These are phyloP conservation scores for Brassica incana DNA, from an alignment of 345 rosid species.

Conservation along the genomic window DNA sequence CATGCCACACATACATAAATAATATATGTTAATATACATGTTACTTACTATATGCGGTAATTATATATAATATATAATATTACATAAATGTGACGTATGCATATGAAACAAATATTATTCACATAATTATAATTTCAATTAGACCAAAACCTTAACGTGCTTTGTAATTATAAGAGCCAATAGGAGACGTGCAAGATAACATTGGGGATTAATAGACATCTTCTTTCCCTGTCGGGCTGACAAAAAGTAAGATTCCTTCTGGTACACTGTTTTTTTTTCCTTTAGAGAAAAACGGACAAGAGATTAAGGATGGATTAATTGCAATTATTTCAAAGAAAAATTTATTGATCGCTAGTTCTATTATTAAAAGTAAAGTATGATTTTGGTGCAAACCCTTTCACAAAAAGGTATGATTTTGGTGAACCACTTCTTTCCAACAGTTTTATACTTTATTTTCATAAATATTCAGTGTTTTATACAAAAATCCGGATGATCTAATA, in stretches of 20 bases:
- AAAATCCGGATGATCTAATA: not conserved
- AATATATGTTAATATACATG: not conserved
- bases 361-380: not conserved
- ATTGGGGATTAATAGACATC: not conserved
- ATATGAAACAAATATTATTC: slow-evolving; percentile 1
- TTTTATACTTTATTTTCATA: not conserved
- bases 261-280: slow-evolving; percentile 12
- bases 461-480: not conserved
- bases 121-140: slow-evolving; percentile 6
- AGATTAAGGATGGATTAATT: not conserved
- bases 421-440: not conserved
- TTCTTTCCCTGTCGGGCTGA: slow-evolving; percentile 9
- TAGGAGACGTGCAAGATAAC: slow-evolving; percentile 22
- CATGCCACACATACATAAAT: not conserved
- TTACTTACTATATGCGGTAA: no score
- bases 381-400: not conserved
- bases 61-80: not conserved
- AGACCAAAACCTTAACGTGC: slow-evolving; percentile 31
- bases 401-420: not conserved
- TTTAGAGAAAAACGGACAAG: not conserved
- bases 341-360: not conserved
- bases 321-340: not conserved
- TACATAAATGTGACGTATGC: slow-evolving; percentile 2
- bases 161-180: slow-evolving; percentile 16
- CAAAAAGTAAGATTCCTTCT: slow-evolving; percentile 32